Evolutionary conservation across 148 eudicot species (phyloP).

Genomic region (Spergularia marina): DNA sequence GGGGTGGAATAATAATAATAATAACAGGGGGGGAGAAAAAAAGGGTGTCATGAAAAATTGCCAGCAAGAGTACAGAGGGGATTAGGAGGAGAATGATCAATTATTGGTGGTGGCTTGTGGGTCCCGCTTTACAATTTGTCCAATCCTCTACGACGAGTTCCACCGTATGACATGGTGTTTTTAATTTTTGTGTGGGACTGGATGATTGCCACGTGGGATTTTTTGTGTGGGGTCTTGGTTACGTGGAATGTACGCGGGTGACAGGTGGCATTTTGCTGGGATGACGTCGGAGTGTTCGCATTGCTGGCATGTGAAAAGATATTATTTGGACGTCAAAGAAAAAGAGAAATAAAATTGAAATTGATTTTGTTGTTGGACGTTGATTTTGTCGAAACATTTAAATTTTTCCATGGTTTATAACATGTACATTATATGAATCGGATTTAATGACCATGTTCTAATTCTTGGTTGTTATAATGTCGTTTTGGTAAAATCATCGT

Average conservation of each 20-base stretch:
- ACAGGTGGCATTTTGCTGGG: slow-evolving; percentile 18
- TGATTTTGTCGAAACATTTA: background rate
- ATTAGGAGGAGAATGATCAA: slow-evolving; percentile 26
- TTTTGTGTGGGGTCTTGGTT: background rate
- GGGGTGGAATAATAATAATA: no score
- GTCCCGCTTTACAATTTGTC: slow-evolving; percentile 17
- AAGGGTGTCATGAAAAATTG: background rate
- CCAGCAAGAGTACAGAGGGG: slow-evolving; percentile 31
- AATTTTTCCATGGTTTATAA: background rate
- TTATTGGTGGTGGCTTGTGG: slow-evolving; percentile 33
- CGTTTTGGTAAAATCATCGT: no score
- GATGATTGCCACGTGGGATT: background rate
- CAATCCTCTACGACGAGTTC: slow-evolving; percentile 23
- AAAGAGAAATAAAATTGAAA: background rate
- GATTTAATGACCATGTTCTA: background rate
- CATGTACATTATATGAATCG: background rate
- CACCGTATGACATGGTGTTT: background rate
- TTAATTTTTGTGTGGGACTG: no score
- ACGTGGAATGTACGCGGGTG: slow-evolving; percentile 18
- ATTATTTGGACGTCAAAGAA: slow-evolving; percentile 3
- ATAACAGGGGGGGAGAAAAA: background rate
- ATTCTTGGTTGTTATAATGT: background rate
- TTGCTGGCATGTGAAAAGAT: slow-evolving; percentile 19
- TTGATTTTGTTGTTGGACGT: no score
- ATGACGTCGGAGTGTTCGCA: slow-evolving; percentile 18